Conservation (phyloP, 257 asterid species). For the Nicotiana noctiflora region DNA sequence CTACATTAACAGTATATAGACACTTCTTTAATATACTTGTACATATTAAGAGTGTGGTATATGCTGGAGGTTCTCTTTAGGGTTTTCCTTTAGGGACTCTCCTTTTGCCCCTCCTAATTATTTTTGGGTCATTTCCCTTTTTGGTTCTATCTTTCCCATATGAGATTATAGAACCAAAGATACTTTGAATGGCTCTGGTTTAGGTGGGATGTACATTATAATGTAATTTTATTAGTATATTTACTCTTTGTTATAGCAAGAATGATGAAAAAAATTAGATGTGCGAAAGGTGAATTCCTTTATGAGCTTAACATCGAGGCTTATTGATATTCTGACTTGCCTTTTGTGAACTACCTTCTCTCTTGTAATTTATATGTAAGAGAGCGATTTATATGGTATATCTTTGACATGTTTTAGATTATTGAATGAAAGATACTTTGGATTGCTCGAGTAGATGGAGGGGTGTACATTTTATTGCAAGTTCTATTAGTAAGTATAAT, state of each 20-base stretch:
- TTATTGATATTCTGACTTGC: conserved; percentile 23
- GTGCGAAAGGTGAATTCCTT: too few relatives aligned
- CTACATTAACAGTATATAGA: neutral
- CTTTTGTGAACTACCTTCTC: neutral
- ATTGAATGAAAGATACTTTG: neutral
- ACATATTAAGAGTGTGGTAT: neutral
- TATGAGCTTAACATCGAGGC: conserved; percentile 2
- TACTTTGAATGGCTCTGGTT: neutral
- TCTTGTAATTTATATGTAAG: too few relatives aligned
- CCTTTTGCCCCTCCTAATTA: neutral
- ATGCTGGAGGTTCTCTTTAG: neutral
- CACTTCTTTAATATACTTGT: neutral
- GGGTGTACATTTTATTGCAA: neutral
- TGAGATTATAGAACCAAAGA: neutral
- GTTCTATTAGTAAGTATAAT: neutral
- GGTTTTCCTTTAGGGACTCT: neutral
- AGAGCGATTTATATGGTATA: too few relatives aligned
- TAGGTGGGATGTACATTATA: too few relatives aligned
- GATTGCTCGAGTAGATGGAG: neutral
- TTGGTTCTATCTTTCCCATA: neutral
- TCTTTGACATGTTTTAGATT: too few relatives aligned
- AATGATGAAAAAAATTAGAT: neutral
- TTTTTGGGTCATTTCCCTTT: neutral
- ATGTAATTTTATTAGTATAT: neutral
- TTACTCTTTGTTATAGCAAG: neutral